A percentile compares a stretch with the other conserved stretches of the same genome.
phyloP scores from a whole-genome alignment of 257 asterid species.

The Rubia yunnanensis region DNA sequence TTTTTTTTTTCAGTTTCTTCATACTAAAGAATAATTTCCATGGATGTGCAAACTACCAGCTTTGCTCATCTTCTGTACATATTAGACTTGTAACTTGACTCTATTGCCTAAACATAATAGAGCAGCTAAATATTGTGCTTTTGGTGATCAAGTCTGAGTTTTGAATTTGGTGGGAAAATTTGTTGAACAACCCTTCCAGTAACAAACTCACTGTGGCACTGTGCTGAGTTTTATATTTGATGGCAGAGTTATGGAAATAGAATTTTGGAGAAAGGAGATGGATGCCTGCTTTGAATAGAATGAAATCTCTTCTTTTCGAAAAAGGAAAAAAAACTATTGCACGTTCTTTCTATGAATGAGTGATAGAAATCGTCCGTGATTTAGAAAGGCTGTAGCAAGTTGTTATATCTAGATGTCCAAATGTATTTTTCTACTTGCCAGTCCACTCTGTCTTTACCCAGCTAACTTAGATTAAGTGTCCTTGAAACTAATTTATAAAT shows the following conservation, averaged over 20 bases:
- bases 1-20: background rate
- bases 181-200: background rate
- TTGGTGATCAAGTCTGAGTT: background rate
- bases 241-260: background rate
- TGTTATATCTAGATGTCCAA: background rate
- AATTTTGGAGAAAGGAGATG: background rate
- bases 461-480: background rate
- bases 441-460: background rate
- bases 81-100: background rate
- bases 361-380: background rate
- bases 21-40: background rate
- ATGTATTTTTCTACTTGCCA: constrained; percentile 1
- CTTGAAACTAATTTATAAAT: background rate
- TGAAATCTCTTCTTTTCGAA: background rate
- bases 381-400: background rate
- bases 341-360: background rate
- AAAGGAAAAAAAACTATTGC: background rate
- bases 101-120: background rate
- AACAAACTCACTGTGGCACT: no score
- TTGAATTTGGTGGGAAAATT: background rate
- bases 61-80: background rate
- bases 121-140: background rate
- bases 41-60: background rate
- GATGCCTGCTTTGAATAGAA: background rate
- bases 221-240: background rate